These are phyloP conservation scores for Arachis stenosperma DNA, from an alignment of 306 rosid species.

Conservation along the genomic window DNA sequence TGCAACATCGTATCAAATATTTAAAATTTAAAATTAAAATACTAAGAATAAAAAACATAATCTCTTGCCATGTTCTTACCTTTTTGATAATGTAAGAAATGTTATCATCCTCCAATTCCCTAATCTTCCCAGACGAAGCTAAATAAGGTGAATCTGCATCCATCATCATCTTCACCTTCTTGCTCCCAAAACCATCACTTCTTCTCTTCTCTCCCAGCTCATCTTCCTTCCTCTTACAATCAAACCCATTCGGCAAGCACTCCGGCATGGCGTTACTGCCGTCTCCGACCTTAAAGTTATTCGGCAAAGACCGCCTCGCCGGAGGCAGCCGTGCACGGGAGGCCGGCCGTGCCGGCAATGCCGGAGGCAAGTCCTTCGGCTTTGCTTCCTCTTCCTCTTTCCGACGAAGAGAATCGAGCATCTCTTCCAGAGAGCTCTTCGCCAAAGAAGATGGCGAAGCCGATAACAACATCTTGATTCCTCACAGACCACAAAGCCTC, in stretches of 20 bases:
- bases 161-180: slow-evolving; percentile 62
- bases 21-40: background rate
- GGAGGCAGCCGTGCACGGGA: slow-evolving; percentile 81
- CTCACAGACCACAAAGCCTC: slow-evolving; percentile 9
- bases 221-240: slow-evolving; percentile 57
- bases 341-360: slow-evolving; percentile 86
- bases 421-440: slow-evolving; percentile 94
- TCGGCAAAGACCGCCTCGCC: slow-evolving; percentile 78
- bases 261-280: slow-evolving; percentile 33
- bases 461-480: slow-evolving; percentile 65
- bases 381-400: slow-evolving; percentile 71
- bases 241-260: slow-evolving; percentile 39
- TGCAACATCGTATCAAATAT: slow-evolving; percentile 10
- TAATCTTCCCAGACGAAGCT: slow-evolving; percentile 31
- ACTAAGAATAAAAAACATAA: background rate
- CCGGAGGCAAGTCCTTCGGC: slow-evolving; percentile 91
- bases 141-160: slow-evolving; percentile 73
- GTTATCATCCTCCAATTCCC: slow-evolving; percentile 54
- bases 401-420: slow-evolving; percentile 92
- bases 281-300: slow-evolving; percentile 54
- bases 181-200: slow-evolving; percentile 56
- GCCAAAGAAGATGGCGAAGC: slow-evolving; percentile 69
- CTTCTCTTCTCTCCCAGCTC: slow-evolving; percentile 43
- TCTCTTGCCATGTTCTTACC: slow-evolving; percentile 49
- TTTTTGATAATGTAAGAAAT: slow-evolving; percentile 74